phyloP scores from a whole-genome alignment of 148 eudicot species.

The Chenopodium album region DNA sequence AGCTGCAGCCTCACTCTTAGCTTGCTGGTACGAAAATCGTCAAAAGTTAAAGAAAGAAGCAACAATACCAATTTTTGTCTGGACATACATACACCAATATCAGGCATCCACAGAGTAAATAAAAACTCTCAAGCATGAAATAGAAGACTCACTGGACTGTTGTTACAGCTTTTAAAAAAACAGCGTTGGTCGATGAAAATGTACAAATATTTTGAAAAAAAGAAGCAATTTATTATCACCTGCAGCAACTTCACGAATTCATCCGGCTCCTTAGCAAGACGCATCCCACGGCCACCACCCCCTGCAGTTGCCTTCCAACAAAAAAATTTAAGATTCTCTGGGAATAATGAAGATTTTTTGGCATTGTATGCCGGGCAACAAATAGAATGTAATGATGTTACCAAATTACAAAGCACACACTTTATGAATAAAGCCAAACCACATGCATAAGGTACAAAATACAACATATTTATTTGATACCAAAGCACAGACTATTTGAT shows the following conservation, averaged over 20 bases:
- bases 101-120: not conserved
- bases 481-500: not conserved
- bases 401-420: not conserved
- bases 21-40: constrained; percentile 54
- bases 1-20: constrained; percentile 98
- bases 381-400: not conserved
- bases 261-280: constrained; percentile 91
- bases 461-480: not conserved
- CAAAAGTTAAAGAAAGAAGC: not conserved
- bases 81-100: not conserved
- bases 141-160: not conserved
- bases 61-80: not conserved
- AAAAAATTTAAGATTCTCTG: not conserved
- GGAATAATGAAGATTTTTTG: not conserved
- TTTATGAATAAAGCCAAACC: not conserved
- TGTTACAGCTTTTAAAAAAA: not conserved
- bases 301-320: constrained; percentile 95
- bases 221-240: constrained; percentile 41
- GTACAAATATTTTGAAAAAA: not conserved
- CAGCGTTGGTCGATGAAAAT: not conserved
- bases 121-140: constrained; percentile 10
- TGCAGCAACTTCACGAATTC: constrained; percentile 97
- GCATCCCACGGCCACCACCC: constrained; percentile 99
- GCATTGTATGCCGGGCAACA: not conserved
- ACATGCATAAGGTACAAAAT: not conserved